Conservation (phyloP, 1,139 yeast species). For the Dujonia santamariae region DNA sequence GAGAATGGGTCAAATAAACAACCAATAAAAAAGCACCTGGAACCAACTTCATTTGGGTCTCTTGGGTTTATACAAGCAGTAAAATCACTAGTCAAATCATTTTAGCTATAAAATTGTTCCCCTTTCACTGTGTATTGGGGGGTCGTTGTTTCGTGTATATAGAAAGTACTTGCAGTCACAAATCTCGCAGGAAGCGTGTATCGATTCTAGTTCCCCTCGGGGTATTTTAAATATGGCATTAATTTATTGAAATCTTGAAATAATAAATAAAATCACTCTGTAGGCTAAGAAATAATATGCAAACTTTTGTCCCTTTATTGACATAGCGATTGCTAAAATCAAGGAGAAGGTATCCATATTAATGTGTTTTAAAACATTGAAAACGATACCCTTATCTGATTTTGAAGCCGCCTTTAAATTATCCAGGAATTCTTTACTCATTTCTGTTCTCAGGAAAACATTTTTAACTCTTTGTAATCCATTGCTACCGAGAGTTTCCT, state of each 20-base stretch:
- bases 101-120: too few relatives aligned
- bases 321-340: background rate
- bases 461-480: conserved; percentile 52
- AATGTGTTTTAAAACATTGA: conserved; percentile 10
- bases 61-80: conserved; percentile 2
- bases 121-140: too few relatives aligned
- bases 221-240: too few relatives aligned
- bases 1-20: background rate
- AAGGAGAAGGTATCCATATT: conserved; percentile 7
- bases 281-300: too few relatives aligned
- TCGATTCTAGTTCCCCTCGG: too few relatives aligned
- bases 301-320: too few relatives aligned
- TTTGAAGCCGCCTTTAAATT: conserved; percentile 16
- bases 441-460: conserved; percentile 57
- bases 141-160: too few relatives aligned
- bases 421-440: conserved; percentile 51
- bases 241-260: too few relatives aligned
- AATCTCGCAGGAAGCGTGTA: too few relatives aligned
- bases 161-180: too few relatives aligned
- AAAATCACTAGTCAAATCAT: conserved; percentile 3
- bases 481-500: conserved; percentile 37
- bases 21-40: background rate
- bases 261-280: too few relatives aligned
- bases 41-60: background rate
- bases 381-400: conserved; percentile 14